Base-by-base conservation (phyloP, 164 flowering plant species). In the Piper betle region DNA sequence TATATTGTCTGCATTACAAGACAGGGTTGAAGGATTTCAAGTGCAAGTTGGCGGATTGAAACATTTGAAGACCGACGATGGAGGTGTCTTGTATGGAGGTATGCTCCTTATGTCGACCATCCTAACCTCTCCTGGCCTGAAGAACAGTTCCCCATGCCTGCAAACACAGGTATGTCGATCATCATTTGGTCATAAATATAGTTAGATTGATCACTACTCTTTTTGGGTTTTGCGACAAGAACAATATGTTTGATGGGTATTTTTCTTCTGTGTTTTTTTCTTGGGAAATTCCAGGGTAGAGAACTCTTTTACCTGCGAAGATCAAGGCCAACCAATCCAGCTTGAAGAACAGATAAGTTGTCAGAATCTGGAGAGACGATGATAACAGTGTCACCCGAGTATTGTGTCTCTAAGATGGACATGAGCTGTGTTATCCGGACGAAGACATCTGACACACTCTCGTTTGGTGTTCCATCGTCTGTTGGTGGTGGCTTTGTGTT, bases 321-420 rank as follows among this genome's bases (percentile, higher is more conserved):
- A 79, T 89, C 95, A 53, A 89, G 89, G 16, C 98, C 98, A n/a
- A 82, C 59, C 63, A 92, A 66, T 68, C 98, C 95, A 65, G 98
- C 93, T 78, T 92, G 96, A 11, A 92, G 75, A 60, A 88, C 71
- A 6, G 91, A 65, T 69, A 92, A 75, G 78, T 92, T 92, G 67
- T 92, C 96, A n/a, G 96, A 92, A 77, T 92, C 98, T 6, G 96
- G 96, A 1, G 98, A 92, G 61, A 92, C 89, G 17, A 92, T 87
- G 17, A 87, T 67, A 19, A 89, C 81, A 0, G 94, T 92, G 59
- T 84, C 89, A 52, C 71, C 95, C 0, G 95, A 85, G 74, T 92
- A 92, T 60, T 92, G 98, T 17, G 98, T 88, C 71, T 92, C 98
- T 10, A 84, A 80, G 70, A 92, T 83, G 0, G 98, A 92, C 98